Percentiles rank a stretch among this genome's conserved stretches.
Conservation (phyloP, 495 filamentous ascomycete genomes). For the Xylaria longipes region DNA sequence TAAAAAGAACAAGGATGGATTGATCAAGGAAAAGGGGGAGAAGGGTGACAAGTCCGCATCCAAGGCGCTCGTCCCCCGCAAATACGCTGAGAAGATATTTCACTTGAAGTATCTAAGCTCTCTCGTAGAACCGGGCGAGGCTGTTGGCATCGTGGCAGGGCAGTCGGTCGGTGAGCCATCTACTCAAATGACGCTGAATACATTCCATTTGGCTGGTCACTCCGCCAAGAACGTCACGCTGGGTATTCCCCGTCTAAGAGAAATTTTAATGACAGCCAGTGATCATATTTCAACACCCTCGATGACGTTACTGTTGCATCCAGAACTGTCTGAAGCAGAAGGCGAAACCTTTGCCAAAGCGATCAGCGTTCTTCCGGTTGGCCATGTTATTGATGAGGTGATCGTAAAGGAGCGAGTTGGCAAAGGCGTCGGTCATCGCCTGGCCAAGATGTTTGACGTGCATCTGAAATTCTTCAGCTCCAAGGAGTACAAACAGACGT, state of each 20-base stretch:
- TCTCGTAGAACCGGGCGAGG: constrained; percentile 93
- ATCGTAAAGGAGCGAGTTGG: constrained; percentile 79
- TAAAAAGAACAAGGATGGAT: constrained; percentile 74
- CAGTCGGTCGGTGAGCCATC: constrained; percentile 97
- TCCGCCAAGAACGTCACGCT: constrained; percentile 98
- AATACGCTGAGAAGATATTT: constrained; percentile 80
- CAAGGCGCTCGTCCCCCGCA: constrained; percentile 60
- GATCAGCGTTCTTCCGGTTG: constrained; percentile 86
- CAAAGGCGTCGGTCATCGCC: constrained; percentile 63
- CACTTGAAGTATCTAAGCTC: constrained; percentile 93
- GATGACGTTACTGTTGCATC: constrained; percentile 84
- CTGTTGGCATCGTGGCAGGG: constrained; percentile 95
- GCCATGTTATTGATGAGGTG: constrained; percentile 84
- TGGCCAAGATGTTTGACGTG: constrained; percentile 85
- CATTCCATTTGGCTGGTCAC: constrained; percentile 99
- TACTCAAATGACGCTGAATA: constrained; percentile 99
- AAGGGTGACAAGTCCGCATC: constrained; percentile 48
- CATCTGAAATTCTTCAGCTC: constrained; percentile 82
- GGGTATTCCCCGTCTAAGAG: constrained; percentile 94
- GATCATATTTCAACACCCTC: constrained; percentile 84
- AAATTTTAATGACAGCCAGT: constrained; percentile 98
- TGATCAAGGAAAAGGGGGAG: constrained; percentile 81
- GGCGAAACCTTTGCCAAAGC: constrained; percentile 86
- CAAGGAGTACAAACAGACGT: constrained; percentile 81
- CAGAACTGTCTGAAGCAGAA: constrained; percentile 71